Evolutionary conservation across 2,329 filamentous ascomycete species (phyloP).

Genomic region (Alternaria sp.): DNA sequence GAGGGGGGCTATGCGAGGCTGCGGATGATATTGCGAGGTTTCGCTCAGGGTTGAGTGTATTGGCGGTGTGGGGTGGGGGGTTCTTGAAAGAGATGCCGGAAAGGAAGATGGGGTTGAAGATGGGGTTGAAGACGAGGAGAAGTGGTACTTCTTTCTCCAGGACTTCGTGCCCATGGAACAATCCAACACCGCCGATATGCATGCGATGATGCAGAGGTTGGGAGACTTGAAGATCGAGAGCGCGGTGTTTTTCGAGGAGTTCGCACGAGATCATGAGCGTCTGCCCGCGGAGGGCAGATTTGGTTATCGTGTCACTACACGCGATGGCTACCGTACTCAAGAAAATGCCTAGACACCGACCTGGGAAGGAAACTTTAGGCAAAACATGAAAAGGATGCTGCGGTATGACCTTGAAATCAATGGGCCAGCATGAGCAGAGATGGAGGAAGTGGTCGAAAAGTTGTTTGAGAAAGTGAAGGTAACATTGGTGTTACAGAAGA

Average conservation of each 20-base stretch:
- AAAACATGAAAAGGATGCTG: background rate
- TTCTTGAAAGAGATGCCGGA: no score
- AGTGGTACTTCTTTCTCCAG: no score
- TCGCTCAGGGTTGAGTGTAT: no score
- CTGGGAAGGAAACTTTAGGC: fast-evolving
- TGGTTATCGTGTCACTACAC: background rate
- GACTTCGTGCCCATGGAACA: no score
- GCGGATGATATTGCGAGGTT: no score
- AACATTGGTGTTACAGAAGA: background rate
- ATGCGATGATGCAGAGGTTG: no score
- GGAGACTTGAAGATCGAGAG: no score
- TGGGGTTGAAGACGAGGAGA: no score
- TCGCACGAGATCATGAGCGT: background rate
- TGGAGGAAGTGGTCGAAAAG: background rate
- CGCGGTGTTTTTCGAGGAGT: background rate
- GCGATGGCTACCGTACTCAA: background rate
- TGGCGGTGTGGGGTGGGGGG: no score
- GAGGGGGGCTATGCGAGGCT: background rate
- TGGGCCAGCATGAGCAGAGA: background rate
- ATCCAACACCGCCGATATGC: no score
- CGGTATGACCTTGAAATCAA: background rate
- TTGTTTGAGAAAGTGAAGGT: background rate
- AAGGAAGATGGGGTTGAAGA: no score
- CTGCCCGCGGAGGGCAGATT: fast-evolving
- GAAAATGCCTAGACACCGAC: background rate